Evolutionary conservation across 345 rosid genomes (phyloP), one percentile per base, ranked within the genome.

Genomic region (Schrenkiella parvula): DNA sequence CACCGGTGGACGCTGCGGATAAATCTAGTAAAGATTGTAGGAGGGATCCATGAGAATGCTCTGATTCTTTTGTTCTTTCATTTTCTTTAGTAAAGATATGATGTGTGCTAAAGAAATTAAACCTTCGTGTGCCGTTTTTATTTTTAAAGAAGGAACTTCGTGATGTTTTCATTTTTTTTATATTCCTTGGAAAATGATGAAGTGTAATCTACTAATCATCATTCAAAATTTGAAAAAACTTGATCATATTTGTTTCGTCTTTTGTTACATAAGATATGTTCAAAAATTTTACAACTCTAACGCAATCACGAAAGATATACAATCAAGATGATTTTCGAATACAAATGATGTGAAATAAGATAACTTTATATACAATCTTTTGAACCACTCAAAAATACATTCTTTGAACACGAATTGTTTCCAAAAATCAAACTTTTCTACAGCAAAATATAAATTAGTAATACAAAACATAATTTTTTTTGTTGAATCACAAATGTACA

Each of bases 21-120:
- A 22, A 25, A 25, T 22, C 18, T 23, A 13, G n/a, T 54, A 13
- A 54, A 55, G 32, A 31, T 32, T 48, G 22, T 7, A 39, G 46
- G 50, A 47, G 50, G 29, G 58, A 63, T 52, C 22, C 15, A n/a
- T 72, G 55, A 31, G 56, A 43, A 54, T 29, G 13, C 17, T 66
- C 64, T 73, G 56, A 65, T 64, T 73, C 46, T 44, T 73, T 73
- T 64, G 25, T 55, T 64, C 65, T 73, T 64, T 46, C 64, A 13
- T 47, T 10, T 47, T 37, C 12, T 59, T 15, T 15, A 46, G 23
- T 15, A 26, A 3, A 6, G 8, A 2, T 7, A 22, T 25, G 38
- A 0, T 31, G 34, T 47, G 52, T 35, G 52, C 44, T 35, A 5
- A 47, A 38, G 43, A 66, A 54, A 31, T 14, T 15, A 5, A 4